Base-by-base conservation (phyloP, 805 yeast species). In the Monosporozyma yasuniensis region DNA sequence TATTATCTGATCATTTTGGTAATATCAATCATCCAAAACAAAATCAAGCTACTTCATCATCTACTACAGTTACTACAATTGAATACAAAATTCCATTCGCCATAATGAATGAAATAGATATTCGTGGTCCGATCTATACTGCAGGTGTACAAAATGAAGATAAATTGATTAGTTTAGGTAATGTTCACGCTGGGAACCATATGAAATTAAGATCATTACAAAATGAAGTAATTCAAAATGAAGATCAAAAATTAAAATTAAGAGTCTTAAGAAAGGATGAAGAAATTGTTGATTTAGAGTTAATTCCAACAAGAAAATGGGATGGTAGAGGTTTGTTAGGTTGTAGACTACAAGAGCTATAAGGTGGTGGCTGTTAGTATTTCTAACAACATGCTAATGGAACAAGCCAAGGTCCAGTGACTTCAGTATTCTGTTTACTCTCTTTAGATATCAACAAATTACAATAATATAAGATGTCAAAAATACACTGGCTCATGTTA, bases 311-410 rank as follows among this genome's bases (percentile, higher is more conserved):
- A 5, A 62, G 62, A 4, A 63, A 68, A 14, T 85, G 90, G 90
- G 70, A 68, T 42, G 91, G 91, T 7, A 67, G 68, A 34, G 90
- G 91, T 2, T 55, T 80, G n/a, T 64, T 84, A 32, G 91, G 91
- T 1, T 84, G 89, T 64, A 78, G 75, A 53, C 11, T 44, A 32
- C 47, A 30, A 12, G 47, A 44, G 34, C 18, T 44, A n/a, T 44
- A 18, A 27, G 4, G 34, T 30, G 7, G 5, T 4, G 12, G 4
- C 12, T 12, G 4, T 30, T 30, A 30, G n/a, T 10, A 30, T 30
- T 30, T 25, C 27, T 25, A 25, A 25, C 8, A 4, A 25, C 27
- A 5, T 25, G 27, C 27, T 25, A 25, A 25, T 25, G 8, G 27
- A 25, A 8, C 27, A 25, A n/a, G n/a, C n/a, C n/a, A n/a, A n/a